Conservation (phyloP, 106 monocot species). For the Allium cepa region DNA sequence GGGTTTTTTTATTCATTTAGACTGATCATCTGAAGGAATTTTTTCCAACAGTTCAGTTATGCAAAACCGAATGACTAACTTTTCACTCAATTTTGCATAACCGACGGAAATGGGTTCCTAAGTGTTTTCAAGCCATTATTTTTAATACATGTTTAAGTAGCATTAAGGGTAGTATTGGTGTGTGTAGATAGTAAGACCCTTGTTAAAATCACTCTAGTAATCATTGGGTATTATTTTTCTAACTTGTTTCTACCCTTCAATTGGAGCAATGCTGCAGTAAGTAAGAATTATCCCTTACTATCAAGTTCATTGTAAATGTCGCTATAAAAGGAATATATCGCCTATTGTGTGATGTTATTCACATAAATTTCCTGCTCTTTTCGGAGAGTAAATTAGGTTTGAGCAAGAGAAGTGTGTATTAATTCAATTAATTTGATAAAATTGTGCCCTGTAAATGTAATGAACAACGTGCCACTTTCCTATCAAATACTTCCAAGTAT, state of each 20-base stretch:
- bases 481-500: too few relatives aligned
- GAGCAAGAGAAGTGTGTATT: conserved; percentile 41
- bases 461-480: background rate
- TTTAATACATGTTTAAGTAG: too few relatives aligned
- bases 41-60: too few relatives aligned
- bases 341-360: too few relatives aligned
- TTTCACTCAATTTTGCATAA: too few relatives aligned
- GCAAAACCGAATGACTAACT: too few relatives aligned
- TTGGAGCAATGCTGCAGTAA: conserved; percentile 1
- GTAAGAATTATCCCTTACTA: conserved; percentile 10
- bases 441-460: conserved; percentile 44
- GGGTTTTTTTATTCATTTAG: too few relatives aligned
- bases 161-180: too few relatives aligned
- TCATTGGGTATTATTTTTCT: background rate
- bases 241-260: background rate
- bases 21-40: too few relatives aligned
- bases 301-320: conserved; percentile 19
- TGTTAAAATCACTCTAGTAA: background rate
- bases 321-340: conserved; percentile 11
- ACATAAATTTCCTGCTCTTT: conserved; percentile 5
- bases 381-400: conserved; percentile 32
- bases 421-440: conserved; percentile 30
- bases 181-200: background rate
- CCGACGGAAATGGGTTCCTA: too few relatives aligned
- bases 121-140: too few relatives aligned